A percentile compares a stretch with the other conserved stretches of the same genome.
Conservation (phyloP, 73 alveolate genomes). For the Paramecium biaurelia region DNA sequence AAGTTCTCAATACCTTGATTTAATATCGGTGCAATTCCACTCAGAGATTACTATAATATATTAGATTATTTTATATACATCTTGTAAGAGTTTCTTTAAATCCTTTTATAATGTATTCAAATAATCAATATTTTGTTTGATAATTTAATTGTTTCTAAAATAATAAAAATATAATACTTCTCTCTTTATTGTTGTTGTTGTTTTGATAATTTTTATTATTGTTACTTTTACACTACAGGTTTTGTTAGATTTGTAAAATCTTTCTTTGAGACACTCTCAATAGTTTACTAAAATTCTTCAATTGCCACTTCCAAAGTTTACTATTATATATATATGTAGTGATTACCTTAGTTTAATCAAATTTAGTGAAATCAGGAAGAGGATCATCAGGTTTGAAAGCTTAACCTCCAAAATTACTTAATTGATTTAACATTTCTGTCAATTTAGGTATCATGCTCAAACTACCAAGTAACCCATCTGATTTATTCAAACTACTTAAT, state of each 20-base stretch:
- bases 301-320: background rate
- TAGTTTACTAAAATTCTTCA: background rate
- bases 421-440: background rate
- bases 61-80: background rate
- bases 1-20: background rate
- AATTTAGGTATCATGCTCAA: background rate
- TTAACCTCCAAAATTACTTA: conserved; percentile 1
- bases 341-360: background rate
- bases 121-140: background rate
- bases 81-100: background rate
- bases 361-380: background rate
- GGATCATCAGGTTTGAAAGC: conserved; percentile 29
- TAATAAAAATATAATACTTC: background rate
- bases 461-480: background rate
- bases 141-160: background rate
- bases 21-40: background rate
- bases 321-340: background rate
- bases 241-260: background rate
- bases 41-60: background rate
- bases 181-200: background rate
- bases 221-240: background rate
- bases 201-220: background rate
- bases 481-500: background rate
- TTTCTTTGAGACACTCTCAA: background rate
- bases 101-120: background rate